Percentiles rank a stretch among this genome's conserved stretches.
Conservation (phyloP, 2,329 filamentous ascomycete genomes). For the Fusarium dlaminii region DNA sequence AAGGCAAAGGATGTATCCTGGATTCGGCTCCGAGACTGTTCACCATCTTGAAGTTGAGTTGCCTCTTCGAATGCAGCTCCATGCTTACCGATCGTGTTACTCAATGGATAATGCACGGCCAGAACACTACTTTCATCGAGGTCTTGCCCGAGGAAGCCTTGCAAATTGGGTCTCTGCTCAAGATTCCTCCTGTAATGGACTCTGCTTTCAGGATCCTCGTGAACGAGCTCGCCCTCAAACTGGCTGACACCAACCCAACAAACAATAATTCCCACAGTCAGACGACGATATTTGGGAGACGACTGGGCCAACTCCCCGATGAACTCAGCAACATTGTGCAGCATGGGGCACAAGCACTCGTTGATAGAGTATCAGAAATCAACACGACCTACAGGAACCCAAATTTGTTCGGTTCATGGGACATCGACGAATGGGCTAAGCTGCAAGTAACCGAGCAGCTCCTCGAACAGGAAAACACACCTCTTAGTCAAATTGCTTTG, state of each 20-base stretch:
- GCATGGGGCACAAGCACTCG: constrained; percentile 64
- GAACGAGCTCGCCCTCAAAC: constrained; percentile 66
- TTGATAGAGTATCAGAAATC: constrained; percentile 54
- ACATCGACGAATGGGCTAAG: constrained; percentile 48
- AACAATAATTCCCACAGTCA: constrained; percentile 8
- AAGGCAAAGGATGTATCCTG: constrained; percentile 62
- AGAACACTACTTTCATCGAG: constrained; percentile 69
- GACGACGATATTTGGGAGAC: constrained; percentile 57
- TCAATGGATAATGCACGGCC: constrained; percentile 66
- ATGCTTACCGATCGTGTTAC: constrained; percentile 60
- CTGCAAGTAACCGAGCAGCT: constrained; percentile 41
- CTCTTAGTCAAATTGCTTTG: constrained; percentile 16
- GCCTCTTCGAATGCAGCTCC: constrained; percentile 62
- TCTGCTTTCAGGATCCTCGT: constrained; percentile 69
- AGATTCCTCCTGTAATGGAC: constrained; percentile 55
- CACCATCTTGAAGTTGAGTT: constrained; percentile 71
- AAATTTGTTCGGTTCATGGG: constrained; percentile 38
- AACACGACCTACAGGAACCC: constrained; percentile 47
- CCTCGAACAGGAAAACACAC: constrained; percentile 27
- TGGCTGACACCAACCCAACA: constrained; percentile 39
- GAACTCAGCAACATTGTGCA: constrained; percentile 66
- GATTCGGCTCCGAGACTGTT: constrained; percentile 74
- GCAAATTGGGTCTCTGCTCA: constrained; percentile 62
- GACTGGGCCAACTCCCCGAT: constrained; percentile 59
- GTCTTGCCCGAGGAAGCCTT: constrained; percentile 70